phyloP scores from a whole-genome alignment of 2,329 filamentous ascomycete genomes.

The Tolypocladium ovalisporum region DNA sequence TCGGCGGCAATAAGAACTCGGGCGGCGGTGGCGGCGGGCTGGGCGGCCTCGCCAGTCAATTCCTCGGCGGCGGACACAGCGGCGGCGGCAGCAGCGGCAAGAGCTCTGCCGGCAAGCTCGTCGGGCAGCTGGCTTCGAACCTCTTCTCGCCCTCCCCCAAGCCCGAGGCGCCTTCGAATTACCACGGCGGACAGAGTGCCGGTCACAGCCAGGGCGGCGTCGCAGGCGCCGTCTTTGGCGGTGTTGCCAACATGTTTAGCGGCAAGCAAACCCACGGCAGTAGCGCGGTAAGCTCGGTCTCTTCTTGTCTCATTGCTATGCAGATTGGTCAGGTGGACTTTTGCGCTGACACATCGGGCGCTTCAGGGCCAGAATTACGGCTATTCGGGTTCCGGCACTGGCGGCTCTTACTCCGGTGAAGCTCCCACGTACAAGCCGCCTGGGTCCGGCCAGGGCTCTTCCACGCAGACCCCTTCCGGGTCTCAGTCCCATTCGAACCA shows the following conservation, averaged over 20 bases:
- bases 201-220: constrained; percentile 34
- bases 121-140: constrained; percentile 45
- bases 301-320: not conserved
- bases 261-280: constrained; percentile 27
- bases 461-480: constrained; percentile 11
- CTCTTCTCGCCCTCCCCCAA: constrained; percentile 39
- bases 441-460: constrained; percentile 15
- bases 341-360: constrained; percentile 5
- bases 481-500: constrained; percentile 19
- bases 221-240: constrained; percentile 42
- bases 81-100: constrained; percentile 21
- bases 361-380: constrained; percentile 46
- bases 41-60: constrained; percentile 21
- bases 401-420: constrained; percentile 49
- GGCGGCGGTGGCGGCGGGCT: constrained; percentile 17
- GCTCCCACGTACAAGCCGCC: constrained; percentile 39
- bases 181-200: constrained; percentile 34
- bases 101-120: constrained; percentile 39
- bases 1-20: constrained; percentile 34
- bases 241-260: constrained; percentile 42
- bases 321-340: not conserved
- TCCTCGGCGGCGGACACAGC: constrained; percentile 28
- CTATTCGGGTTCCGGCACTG: constrained; percentile 45
- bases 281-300: constrained; percentile 15
- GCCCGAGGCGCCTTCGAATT: constrained; percentile 33